A percentile compares a stretch with the other conserved stretches of the same genome.
These are phyloP conservation scores for Meira miltonrushii DNA, from an alignment of 1,284 basidiomycete genomes.

Conservation along the genomic window DNA sequence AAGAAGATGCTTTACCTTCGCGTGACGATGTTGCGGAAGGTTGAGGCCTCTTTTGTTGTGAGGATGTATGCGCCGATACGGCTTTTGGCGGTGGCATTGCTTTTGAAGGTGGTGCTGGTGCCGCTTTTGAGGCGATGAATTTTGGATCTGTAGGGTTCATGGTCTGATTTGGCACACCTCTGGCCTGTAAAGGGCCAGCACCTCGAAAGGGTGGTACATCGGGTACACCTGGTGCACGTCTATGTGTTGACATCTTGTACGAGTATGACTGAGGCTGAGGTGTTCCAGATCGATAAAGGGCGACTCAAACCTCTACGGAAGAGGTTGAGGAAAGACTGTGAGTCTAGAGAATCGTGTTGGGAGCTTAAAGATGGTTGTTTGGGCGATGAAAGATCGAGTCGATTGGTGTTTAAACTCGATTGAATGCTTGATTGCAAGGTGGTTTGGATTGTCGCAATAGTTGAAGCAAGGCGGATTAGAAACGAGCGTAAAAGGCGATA, in stretches of 20 bases:
- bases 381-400: too few species aligned
- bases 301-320: too few species aligned
- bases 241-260: neutral
- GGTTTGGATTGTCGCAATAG: too few species aligned
- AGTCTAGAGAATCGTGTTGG: too few species aligned
- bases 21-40: neutral
- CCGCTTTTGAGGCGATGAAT: neutral
- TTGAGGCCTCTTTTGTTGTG: neutral
- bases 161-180: constrained; percentile 6
- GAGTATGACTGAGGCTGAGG: too few species aligned
- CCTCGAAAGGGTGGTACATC: constrained; percentile 8
- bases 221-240: constrained; percentile 4
- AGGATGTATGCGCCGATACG: neutral
- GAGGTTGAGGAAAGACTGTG: too few species aligned
- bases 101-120: neutral
- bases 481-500: too few species aligned
- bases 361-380: too few species aligned
- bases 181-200: constrained; percentile 5
- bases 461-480: too few species aligned
- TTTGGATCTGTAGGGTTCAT: neutral
- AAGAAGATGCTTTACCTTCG: neutral
- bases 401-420: too few species aligned
- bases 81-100: constrained; percentile 5
- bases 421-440: too few species aligned
- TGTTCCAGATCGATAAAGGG: too few species aligned